phyloP scores from a whole-genome alignment of 148 eudicot genomes.

The Oxyria digyna region DNA sequence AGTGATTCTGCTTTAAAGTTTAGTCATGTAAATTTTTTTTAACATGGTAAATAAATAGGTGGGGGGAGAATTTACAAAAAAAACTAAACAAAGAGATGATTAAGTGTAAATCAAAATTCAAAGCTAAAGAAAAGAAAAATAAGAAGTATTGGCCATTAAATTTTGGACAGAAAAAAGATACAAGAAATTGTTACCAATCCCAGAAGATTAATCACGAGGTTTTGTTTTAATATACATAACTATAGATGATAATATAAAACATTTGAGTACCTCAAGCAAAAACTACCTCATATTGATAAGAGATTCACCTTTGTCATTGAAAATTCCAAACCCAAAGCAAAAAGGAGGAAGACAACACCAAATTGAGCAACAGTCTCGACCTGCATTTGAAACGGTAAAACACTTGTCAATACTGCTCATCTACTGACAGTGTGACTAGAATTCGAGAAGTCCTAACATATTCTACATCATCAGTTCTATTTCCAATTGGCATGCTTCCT shows the following conservation, averaged over 20 bases:
- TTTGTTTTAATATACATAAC: background rate
- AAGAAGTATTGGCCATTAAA: too few species aligned
- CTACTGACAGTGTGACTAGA: background rate
- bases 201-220: background rate
- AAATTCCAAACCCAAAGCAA: slow-evolving; percentile 96
- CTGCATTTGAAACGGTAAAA: slow-evolving; percentile 30
- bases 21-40: too few species aligned
- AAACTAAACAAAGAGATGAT: too few species aligned
- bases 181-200: background rate
- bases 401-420: background rate
- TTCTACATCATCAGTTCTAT: background rate
- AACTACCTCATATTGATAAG: background rate
- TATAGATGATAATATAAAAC: background rate
- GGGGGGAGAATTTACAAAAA: too few species aligned
- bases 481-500: background rate
- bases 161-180: background rate
- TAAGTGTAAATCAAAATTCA: too few species aligned
- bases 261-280: slow-evolving; percentile 6
- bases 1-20: background rate
- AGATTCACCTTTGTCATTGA: slow-evolving; percentile 71
- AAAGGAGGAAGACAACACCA: slow-evolving; percentile 96
- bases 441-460: background rate
- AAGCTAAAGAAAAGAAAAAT: too few species aligned
- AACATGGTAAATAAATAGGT: too few species aligned
- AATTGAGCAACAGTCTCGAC: slow-evolving; percentile 99